Percentiles rank a stretch among this genome's conserved stretches.
Conservation (phyloP, 23 red algal species). For the Chondrus crispus region DNA sequence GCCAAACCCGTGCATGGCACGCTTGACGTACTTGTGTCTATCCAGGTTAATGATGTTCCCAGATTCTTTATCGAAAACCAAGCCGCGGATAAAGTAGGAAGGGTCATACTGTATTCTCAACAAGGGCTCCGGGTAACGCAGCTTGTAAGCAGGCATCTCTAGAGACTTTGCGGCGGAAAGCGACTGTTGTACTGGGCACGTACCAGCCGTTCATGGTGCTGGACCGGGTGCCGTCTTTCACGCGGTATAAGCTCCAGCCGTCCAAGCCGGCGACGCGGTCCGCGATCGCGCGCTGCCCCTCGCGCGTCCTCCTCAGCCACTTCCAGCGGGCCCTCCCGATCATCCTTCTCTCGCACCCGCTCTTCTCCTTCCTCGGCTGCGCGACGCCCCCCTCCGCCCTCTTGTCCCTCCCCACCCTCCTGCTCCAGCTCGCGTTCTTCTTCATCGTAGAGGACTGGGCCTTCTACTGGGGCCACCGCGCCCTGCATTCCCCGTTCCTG, state of each 20-base stretch:
- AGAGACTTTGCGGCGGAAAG: too few species aligned
- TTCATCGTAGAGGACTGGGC: conserved; percentile 95
- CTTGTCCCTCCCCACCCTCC: conserved; percentile 56
- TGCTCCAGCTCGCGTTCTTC: conserved; percentile 79
- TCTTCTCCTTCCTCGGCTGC: conserved; percentile 22
- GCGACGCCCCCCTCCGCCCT: neutral
- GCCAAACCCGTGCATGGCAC: conserved; percentile 84
- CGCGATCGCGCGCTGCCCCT: conserved; percentile 51
- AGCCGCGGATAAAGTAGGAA: conserved; percentile 78
- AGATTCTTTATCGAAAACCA: conserved; percentile 90
- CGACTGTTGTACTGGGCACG: too few species aligned
- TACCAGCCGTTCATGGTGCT: conserved; percentile 42
- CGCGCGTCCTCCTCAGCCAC: conserved; percentile 8
- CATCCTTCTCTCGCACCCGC: conserved; percentile 16
- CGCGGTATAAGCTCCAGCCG: conserved; percentile 79
- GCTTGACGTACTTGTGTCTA: conserved; percentile 99
- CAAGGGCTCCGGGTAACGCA: conserved; percentile 83
- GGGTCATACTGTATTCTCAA: conserved; percentile 82
- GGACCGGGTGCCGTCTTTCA: conserved; percentile 12
- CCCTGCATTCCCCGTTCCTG: conserved; percentile 80
- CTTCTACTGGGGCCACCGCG: conserved; percentile 93
- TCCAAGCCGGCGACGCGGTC: neutral
- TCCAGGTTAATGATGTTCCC: conserved; percentile 99
- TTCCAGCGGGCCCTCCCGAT: conserved; percentile 24
- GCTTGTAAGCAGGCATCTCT: conserved; percentile 46